Evolutionary conservation across 2,329 filamentous ascomycete species (phyloP).

Genomic region (Talaromyces amestolkiae): DNA sequence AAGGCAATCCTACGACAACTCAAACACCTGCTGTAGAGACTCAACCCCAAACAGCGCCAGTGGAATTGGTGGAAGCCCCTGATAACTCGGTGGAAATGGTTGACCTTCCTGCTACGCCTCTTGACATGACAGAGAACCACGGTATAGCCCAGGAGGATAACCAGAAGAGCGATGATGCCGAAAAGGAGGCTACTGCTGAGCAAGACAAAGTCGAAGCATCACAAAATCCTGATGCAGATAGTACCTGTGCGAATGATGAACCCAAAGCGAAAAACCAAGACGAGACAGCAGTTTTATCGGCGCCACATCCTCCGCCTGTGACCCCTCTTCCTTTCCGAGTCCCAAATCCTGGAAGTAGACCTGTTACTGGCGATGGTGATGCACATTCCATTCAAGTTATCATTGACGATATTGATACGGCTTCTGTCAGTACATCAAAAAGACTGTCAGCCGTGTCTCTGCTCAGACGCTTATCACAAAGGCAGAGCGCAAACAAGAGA

Average conservation of each 20-base stretch:
- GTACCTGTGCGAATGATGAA: not conserved
- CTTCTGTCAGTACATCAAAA: slow-evolving; percentile 30
- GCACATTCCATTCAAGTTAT: slow-evolving; percentile 68
- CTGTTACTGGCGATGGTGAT: slow-evolving; percentile 42
- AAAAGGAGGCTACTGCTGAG: not conserved
- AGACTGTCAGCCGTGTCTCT: slow-evolving; percentile 31
- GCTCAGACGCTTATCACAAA: slow-evolving; percentile 27
- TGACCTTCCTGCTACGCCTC: not conserved
- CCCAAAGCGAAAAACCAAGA: not conserved
- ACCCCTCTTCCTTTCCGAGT: slow-evolving; percentile 23
- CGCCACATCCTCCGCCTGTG: slow-evolving; percentile 6
- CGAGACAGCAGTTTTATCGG: not conserved
- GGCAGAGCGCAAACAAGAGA: slow-evolving; percentile 21
- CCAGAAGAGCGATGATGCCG: not conserved
- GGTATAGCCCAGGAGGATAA: not conserved
- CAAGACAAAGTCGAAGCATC: not conserved
- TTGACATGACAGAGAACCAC: not conserved
- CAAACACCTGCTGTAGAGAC: not conserved
- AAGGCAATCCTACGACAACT: not conserved
- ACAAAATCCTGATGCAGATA: not conserved
- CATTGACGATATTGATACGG: slow-evolving; percentile 38
- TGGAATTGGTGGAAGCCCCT: not conserved
- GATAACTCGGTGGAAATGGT: slow-evolving; percentile 11
- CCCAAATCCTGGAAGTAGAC: slow-evolving; percentile 23
- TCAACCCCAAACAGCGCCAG: not conserved